Evolutionary conservation across 2,329 filamentous ascomycete species (phyloP).

Genomic region (Annulohypoxylon truncatum): DNA sequence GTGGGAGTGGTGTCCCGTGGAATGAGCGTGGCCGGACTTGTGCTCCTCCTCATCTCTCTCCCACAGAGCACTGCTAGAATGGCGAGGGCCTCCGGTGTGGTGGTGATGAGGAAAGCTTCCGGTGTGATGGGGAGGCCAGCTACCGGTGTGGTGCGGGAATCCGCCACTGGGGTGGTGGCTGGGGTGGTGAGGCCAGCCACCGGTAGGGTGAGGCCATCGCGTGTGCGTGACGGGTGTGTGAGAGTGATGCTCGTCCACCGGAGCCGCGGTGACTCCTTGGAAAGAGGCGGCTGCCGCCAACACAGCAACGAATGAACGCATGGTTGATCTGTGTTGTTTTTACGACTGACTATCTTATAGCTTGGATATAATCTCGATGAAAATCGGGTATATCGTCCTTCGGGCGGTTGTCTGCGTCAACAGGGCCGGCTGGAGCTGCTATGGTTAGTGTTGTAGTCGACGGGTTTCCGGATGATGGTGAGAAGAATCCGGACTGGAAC

Average conservation of each 20-base stretch:
- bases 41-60: slow-evolving; percentile 16
- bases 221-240: neutral
- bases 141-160: neutral
- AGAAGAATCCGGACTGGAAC: slow-evolving; percentile 11
- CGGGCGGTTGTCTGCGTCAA: slow-evolving; percentile 3
- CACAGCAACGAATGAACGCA: slow-evolving; percentile 36
- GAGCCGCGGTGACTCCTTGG: slow-evolving; percentile 27
- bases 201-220: slow-evolving; percentile 12
- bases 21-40: neutral
- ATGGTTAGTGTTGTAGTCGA: slow-evolving; percentile 9
- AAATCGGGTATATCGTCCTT: slow-evolving; percentile 1
- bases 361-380: neutral
- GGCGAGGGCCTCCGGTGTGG: slow-evolving; percentile 5
- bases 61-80: slow-evolving; percentile 1
- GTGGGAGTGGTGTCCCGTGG: slow-evolving; percentile 1
- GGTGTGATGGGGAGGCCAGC: slow-evolving; percentile 9
- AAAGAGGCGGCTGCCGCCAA: slow-evolving; percentile 31
- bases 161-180: slow-evolving; percentile 3
- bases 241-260: slow-evolving; percentile 6
- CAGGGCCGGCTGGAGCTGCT: slow-evolving; percentile 15
- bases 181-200: slow-evolving; percentile 13
- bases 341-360: neutral
- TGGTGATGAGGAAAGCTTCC: slow-evolving; percentile 7
- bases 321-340: slow-evolving; percentile 13
- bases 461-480: slow-evolving; percentile 8